Evolutionary conservation across 768 basidiomycete genomes (phyloP), one percentile per base, ranked within the genome.

Genomic region (Coprinellus micaceus): DNA sequence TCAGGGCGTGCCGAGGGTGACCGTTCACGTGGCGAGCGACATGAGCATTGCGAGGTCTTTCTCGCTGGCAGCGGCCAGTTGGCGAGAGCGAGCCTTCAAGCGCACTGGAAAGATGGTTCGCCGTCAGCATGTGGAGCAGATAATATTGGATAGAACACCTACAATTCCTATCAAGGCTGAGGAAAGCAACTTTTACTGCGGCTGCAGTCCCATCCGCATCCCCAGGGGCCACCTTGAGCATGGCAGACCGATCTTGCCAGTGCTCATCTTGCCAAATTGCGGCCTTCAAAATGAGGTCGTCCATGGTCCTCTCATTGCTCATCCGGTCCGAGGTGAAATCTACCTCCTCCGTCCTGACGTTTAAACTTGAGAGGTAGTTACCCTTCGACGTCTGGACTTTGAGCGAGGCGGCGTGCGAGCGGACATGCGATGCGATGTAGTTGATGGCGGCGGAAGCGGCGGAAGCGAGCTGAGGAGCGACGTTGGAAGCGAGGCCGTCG

Each of bases 311-410:
- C 45, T 89, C 88, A 63, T 74, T 54, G 66, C 75, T 61, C 58
- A 64, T 60, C 19, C 73, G 72, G 28, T 73, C 71, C 33, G 33
- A 33, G 22, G 78, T 65, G 65, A 93, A 90, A 59, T 92, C 88
- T 57, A 94, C 81, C 59, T 88, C 82, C 69, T 98, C 96, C 0
- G 84, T 86, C 22, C 94, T 85, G 19, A 98, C 83, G 64, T 70
- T 85, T 17, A 99, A 79, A 37, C 88, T 88, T 0, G 82, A 77
- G 3, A 99, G 79, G 68, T 98, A 98, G 66, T 98, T 98, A 58
- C 97, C 97, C 62, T 88, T 88, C 5, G 89, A 89, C 0, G 97
- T 99, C 73, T 94, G 94, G 5, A 98, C 87, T 75, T 98, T 98
- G 70, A 99, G 84, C 10, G 85, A 88, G 1, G 77, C 72, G 0